Base-by-base conservation (phyloP, 108 stramenopile genomes). In the Fragilaria radians region DNA sequence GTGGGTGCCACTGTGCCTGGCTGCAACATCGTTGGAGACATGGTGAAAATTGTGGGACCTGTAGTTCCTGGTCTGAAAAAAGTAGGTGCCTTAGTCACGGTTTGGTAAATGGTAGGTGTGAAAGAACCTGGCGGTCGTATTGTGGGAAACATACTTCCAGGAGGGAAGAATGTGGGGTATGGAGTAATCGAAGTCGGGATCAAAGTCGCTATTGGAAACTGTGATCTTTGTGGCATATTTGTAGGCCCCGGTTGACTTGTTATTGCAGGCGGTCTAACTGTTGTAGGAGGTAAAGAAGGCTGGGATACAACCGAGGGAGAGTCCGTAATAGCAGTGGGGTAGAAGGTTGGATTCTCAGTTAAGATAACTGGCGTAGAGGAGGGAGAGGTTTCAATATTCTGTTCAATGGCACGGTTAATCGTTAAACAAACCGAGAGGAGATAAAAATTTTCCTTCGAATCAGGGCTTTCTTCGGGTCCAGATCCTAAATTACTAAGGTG, bases 401-500 rank as follows among this genome's bases (percentile, higher is more conserved):
- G 57, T 27, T 66, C 65, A 18, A 75, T 68, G 29, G 71, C 61
- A 3, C 28, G 50, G 22, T 52, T 34, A 2, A 68, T 73, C 18
- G 68, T 49, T 29, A 36, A 59, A 53, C 80, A 81, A 9, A 74
- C 70, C 28, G 70, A 51, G 50, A 56, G 66, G 25, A 81, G 66
- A 32, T 74, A 70, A 1, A 46, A 28, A 11, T 26, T 30, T 50
- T 80, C 48, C 14, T 51, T 46, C 4, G 46, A 5, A 2, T 65
- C 56, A 0, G 66, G 66, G 11, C 22, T 49, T 18, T 72, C 68
- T 32, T 52, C 72, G 0, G 67, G 66, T 14, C 48, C 56, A 4
- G 72, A 26, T 14, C 75, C 80, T 0, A 29, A 23, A 19, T 55
- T 65, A 30, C 48, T 33, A 47, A 81, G 66, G 28, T 70, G 66